Percentiles rank a stretch among this genome's conserved stretches.
Conservation (phyloP, 352 stramenopile species). For the Phytopythium ostracodes region DNA sequence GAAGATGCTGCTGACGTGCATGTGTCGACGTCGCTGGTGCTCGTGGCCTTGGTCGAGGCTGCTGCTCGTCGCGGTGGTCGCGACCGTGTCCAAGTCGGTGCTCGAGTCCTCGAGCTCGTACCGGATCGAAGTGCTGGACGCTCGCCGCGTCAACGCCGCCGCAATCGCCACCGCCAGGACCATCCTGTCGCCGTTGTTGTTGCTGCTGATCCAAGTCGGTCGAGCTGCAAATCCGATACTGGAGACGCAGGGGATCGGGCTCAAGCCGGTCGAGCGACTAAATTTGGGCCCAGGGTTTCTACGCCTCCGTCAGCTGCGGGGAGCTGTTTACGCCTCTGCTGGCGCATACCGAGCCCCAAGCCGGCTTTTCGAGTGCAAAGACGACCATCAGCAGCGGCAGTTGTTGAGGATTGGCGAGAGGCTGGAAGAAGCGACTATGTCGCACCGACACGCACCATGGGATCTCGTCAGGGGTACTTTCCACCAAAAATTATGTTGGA, state of each 20-base stretch:
- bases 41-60: background rate
- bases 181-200: too few species aligned
- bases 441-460: background rate
- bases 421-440: background rate
- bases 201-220: too few species aligned
- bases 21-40: background rate
- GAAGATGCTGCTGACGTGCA: constrained; percentile 3
- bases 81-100: background rate
- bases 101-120: background rate
- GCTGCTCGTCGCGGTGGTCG: background rate
- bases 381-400: background rate
- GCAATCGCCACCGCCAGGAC: too few species aligned
- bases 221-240: too few species aligned
- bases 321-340: too few species aligned
- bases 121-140: background rate
- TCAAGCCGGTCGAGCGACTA: too few species aligned
- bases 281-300: too few species aligned
- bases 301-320: too few species aligned
- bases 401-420: background rate
- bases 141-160: background rate
- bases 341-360: background rate
- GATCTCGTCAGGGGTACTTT: background rate
- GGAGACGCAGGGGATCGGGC: too few species aligned
- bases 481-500: background rate
- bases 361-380: background rate